Evolutionary conservation across 108 stramenopile species (phyloP), one percentile per base, ranked within the genome.

Genomic region (Stephanodiscus triporus): DNA sequence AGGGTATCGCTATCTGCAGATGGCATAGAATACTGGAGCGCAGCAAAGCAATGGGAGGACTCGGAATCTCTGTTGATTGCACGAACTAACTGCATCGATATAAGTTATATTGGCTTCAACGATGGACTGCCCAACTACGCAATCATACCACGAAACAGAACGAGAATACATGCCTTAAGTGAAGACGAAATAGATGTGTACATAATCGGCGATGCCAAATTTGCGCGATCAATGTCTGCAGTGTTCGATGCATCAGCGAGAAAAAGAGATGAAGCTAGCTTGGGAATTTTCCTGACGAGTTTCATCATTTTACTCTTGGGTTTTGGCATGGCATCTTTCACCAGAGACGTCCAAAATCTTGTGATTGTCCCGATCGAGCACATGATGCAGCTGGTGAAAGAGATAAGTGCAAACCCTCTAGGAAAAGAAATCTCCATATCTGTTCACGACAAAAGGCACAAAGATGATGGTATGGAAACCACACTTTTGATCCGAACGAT

Each of bases 361-460:
- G 92, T 93, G 55, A 89, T 91, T 56, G 62, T 82, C 6, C 92
- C 92, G 48, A 93, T 93, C 66, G 92, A 93, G 68, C 67, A 81
- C 19, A 88, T 92, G 88, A 78, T 88, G 20, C 59, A 76, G n/a
- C 80, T 85, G 34, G 86, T 89, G 51, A 42, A 61, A 59, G 74
- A 84, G 47, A 87, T 89, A 11, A 75, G 84, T 16, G 83, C 76
- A 57, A 86, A 89, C 59, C 88, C 88, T 1, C 80, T 89, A 17
- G 80, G 78, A 6, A 78, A 80, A 47, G 75, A 76, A 38, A 45
- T 68, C 27, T 66, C 76, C 0, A 22, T 72, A 38, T 56, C 9
- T n/a, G 38, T 63, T 47, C 69, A 79, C 24, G 34, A 68, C 36
- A 76, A 61, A 13, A 74, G 67, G 19, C 69, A 63, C 37, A 60